Base-by-base conservation (phyloP, 768 basidiomycete genomes). In the Pleurotus eryngii region DNA sequence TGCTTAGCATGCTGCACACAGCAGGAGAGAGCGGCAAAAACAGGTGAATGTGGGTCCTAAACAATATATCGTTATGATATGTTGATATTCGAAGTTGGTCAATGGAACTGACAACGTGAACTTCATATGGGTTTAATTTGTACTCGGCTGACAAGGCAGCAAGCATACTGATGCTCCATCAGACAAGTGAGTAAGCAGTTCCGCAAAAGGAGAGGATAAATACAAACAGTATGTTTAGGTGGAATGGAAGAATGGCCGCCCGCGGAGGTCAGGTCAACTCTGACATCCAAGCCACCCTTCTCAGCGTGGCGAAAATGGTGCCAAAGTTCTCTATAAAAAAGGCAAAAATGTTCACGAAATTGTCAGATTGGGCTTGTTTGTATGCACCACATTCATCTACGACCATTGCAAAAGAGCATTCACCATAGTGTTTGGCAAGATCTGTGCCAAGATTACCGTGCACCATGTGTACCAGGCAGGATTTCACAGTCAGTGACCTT, bases 191-290 rank as follows among this genome's bases (percentile, higher is more conserved):
- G 53, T 18, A 39, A 37, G 43, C 49, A 18, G 22, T 37, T 27
- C 9, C 12, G 3, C 3, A 46, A 17, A 8, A 17, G n/a, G 3
- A 43, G 14, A 20, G 8, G 24, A 24, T 8, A 26, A 57, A 17
- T 3, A 61, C 77, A 62, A 66, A 84, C 89, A 2, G 93, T 96
- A 62, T 97, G 92, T 2, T 72, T 63, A 15, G 90, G 91, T 12
- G 95, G 95, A 14, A 93, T 73, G 63, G 87, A 90, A 0, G 92
- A 94, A 69, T 95, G 95, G 0, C 94, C 94, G 5, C 94, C 93
- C 0, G 85, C 76, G 0, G 86, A 75, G 12, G 78, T 71, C 7
- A 95, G 83, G 56, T 85, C 79, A 15, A 93, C 74, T 37, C 70
- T 73, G 15, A 85, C 79, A 64, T 90, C 77, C 7, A 87, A 46